Evolutionary conservation across 192 early-diverging fungal genomes (phyloP).

Genomic region (Phycomyces nitens): DNA sequence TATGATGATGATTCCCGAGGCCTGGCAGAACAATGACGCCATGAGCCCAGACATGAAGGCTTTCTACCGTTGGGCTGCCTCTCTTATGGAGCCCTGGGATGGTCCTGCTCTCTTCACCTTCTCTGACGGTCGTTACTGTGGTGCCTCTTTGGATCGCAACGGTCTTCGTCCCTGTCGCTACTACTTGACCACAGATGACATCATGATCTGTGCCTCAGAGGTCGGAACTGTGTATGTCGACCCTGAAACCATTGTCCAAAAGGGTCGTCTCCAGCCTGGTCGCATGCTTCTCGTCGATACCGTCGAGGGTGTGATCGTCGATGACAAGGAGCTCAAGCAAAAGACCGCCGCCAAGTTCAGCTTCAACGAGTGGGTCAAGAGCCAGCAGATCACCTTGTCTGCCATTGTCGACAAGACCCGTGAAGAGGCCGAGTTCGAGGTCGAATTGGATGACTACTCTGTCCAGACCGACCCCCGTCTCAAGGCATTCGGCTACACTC

Average conservation of each 20-base stretch:
- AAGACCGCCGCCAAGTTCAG: conserved; percentile 63
- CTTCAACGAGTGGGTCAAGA: conserved; percentile 83
- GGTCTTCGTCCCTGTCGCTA: conserved; percentile 97
- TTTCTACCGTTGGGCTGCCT: conserved; percentile 97
- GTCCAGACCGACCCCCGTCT: conserved; percentile 78
- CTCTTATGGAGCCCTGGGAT: conserved; percentile 98
- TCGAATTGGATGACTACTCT: conserved; percentile 54
- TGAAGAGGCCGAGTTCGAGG: conserved; percentile 23
- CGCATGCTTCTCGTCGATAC: conserved; percentile 98
- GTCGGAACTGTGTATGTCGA: conserved; percentile 88
- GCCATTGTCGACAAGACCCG: conserved; percentile 47
- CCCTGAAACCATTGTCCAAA: conserved; percentile 73
- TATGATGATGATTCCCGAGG: conserved; percentile 99
- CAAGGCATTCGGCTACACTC: conserved; percentile 83
- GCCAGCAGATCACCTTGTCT: conserved; percentile 74
- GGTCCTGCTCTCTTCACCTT: conserved; percentile 98
- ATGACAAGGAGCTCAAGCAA: conserved; percentile 87
- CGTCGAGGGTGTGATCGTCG: conserved; percentile 81
- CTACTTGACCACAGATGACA: conserved; percentile 87
- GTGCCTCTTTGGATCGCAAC: conserved; percentile 98
- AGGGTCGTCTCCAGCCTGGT: conserved; percentile 94
- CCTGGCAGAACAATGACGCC: conserved; percentile 87
- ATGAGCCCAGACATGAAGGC: conserved; percentile 87
- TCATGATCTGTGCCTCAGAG: conserved; percentile 98
- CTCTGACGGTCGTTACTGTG: conserved; percentile 94